A percentile compares a stretch with the other conserved stretches of the same genome.
Evolutionary conservation across 176 grass and related monocot genomes (phyloP).

Genomic region (Carex myosuroides): DNA sequence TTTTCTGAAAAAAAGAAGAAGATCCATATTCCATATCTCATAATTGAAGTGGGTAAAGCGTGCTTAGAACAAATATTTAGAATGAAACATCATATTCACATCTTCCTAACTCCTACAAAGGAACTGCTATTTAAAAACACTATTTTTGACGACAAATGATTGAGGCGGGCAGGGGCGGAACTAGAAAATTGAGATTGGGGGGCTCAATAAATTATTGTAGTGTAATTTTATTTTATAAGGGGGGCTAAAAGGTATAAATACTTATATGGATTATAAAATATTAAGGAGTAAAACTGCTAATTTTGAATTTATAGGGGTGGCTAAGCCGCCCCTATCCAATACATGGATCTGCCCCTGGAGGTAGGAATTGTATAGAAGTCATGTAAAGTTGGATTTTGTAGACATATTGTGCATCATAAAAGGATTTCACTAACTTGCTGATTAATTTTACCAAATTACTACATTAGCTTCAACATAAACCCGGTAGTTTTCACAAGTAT

Average conservation of each 20-base stretch:
- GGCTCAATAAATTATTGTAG: too few relatives aligned
- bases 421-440: background rate
- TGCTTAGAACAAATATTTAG: background rate
- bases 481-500: background rate
- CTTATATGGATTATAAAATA: too few relatives aligned
- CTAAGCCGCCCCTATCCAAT: too few relatives aligned
- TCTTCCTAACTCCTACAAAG: background rate
- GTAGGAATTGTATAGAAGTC: background rate
- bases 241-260: too few relatives aligned
- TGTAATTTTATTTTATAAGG: too few relatives aligned
- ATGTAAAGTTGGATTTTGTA: background rate
- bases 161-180: too few relatives aligned
- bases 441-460: background rate
- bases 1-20: background rate
- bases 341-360: too few relatives aligned
- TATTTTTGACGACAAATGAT: background rate
- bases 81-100: background rate
- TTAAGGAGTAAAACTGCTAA: too few relatives aligned
- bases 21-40: background rate
- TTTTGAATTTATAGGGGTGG: too few relatives aligned
- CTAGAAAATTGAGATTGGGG: too few relatives aligned
- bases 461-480: background rate
- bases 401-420: background rate
- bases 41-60: background rate
- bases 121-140: background rate